A percentile compares a stretch with the other conserved stretches of the same genome.
These are phyloP conservation scores for Calocybe indica DNA, from an alignment of 768 basidiomycete species.

Conservation along the genomic window DNA sequence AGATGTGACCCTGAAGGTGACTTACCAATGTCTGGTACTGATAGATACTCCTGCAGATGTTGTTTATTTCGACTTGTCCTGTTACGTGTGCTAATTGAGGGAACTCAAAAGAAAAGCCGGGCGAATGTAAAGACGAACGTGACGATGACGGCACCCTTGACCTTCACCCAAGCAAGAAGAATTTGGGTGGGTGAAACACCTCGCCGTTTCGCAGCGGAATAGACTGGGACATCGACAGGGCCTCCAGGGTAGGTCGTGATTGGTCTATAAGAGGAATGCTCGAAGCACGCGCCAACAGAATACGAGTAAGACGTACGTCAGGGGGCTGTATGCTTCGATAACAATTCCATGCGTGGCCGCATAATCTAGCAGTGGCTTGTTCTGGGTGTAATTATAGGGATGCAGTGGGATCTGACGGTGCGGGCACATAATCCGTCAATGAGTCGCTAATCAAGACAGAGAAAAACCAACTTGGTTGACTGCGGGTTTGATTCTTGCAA, in stretches of 20 bases:
- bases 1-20: background rate
- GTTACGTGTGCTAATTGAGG: background rate
- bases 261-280: constrained; percentile 25
- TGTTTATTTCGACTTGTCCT: constrained; percentile 59
- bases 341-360: constrained; percentile 43
- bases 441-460: background rate
- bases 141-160: constrained; percentile 62
- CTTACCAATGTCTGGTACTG: constrained; percentile 47
- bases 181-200: constrained; percentile 60
- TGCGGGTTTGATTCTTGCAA: background rate
- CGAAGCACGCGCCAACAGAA: background rate
- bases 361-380: constrained; percentile 42
- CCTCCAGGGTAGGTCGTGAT: constrained; percentile 58
- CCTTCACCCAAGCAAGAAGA: constrained; percentile 61
- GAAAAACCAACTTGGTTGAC: constrained; percentile 59
- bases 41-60: constrained; percentile 64
- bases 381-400: constrained; percentile 50
- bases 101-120: background rate
- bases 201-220: constrained; percentile 44
- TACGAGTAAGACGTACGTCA: constrained; percentile 29
- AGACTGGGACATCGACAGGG: constrained; percentile 53
- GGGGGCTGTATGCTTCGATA: constrained; percentile 50
- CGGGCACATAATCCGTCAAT: background rate
- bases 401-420: constrained; percentile 40
- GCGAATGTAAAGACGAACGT: constrained; percentile 38